Conservation (phyloP, 1,284 basidiomycete species). For the Malassezia obtusa region DNA sequence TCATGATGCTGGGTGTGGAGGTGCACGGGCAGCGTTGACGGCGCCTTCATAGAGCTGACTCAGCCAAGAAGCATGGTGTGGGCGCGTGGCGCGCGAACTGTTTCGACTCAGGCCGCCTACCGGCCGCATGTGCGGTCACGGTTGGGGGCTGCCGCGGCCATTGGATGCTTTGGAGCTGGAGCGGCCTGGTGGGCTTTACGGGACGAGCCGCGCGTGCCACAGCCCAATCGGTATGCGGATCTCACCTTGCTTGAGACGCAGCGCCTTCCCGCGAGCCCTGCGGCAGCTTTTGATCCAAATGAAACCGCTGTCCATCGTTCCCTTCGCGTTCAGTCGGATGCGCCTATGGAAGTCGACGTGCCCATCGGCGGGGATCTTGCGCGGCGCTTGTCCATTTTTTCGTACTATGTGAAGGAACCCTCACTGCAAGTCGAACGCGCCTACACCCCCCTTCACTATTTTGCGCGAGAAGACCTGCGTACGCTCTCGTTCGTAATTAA, state of each 20-base stretch:
- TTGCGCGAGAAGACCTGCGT: not conserved
- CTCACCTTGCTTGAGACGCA: not conserved
- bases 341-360: not conserved
- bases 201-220: too few relatives aligned
- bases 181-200: too few relatives aligned
- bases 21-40: not conserved
- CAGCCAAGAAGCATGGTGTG: not conserved
- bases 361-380: not conserved
- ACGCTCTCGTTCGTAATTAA: conserved; percentile 12
- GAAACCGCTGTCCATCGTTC: conserved; percentile 1
- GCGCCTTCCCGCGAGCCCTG: not conserved
- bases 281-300: not conserved
- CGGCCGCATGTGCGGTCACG: not conserved
- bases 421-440: conserved; percentile 18
- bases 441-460: conserved; percentile 13
- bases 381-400: conserved; percentile 2
- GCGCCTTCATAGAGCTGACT: not conserved
- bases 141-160: too few relatives aligned
- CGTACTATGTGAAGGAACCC: conserved; percentile 18
- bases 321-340: not conserved
- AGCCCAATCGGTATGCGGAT: not conserved
- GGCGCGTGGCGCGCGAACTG: not conserved
- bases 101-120: not conserved
- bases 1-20: conserved; percentile 2
- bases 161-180: too few relatives aligned